A percentile compares a stretch with the other conserved stretches of the same genome.
These are phyloP conservation scores for Dictyophora rubrovolvata DNA, from an alignment of 768 basidiomycete genomes.

Conservation along the genomic window DNA sequence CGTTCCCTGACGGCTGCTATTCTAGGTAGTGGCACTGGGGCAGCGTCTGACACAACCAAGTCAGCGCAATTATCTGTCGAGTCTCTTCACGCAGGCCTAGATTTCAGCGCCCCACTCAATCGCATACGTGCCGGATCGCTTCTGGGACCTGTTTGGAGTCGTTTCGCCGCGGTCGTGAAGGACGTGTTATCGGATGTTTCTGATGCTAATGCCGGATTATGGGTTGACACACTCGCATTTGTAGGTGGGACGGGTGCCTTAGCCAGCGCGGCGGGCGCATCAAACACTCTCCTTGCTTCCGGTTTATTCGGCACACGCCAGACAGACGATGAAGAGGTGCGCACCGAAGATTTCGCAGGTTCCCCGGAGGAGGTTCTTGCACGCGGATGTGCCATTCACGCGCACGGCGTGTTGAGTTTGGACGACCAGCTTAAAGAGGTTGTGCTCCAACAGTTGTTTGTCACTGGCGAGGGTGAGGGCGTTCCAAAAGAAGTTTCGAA, in stretches of 20 bases:
- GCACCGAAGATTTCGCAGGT: constrained; percentile 20
- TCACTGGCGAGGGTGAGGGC: too few relatives aligned
- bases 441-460: background rate
- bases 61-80: constrained; percentile 41
- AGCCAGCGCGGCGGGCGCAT: constrained; percentile 11
- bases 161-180: constrained; percentile 12
- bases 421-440: background rate
- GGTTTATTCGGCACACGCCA: constrained; percentile 6
- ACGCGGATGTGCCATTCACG: constrained; percentile 18
- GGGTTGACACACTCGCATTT: constrained; percentile 18
- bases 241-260: constrained; percentile 16
- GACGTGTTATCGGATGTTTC: constrained; percentile 11
- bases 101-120: constrained; percentile 69
- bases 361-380: constrained; percentile 17
- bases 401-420: constrained; percentile 10
- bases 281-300: constrained; percentile 10
- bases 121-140: constrained; percentile 27
- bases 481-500: constrained; percentile 3
- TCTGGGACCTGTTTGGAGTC: constrained; percentile 11
- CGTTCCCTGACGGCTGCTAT: constrained; percentile 66
- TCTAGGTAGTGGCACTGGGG: constrained; percentile 26
- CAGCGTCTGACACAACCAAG: constrained; percentile 57
- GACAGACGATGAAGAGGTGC: constrained; percentile 11
- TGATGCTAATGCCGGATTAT: constrained; percentile 8
- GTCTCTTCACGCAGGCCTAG: constrained; percentile 86